Conservation (phyloP, 2,329 filamentous ascomycete genomes). For the Fusarium marasasianum region DNA sequence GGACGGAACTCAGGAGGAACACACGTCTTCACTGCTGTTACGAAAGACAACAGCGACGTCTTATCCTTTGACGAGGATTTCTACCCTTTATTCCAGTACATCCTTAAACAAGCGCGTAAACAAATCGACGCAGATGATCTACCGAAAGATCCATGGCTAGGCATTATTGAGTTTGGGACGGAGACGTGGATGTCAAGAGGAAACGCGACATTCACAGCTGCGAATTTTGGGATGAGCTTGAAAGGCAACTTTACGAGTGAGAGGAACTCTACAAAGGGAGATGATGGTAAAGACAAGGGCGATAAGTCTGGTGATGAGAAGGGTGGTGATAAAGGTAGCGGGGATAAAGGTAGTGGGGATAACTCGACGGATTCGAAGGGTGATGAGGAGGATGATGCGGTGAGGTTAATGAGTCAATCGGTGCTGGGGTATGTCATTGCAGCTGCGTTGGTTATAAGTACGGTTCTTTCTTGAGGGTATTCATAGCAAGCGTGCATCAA, state of each 20-base stretch:
- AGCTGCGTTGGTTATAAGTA: not conserved
- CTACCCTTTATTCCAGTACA: slow-evolving; percentile 39
- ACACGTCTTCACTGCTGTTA: slow-evolving; percentile 38
- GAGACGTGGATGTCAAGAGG: slow-evolving; percentile 40
- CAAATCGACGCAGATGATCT: slow-evolving; percentile 26
- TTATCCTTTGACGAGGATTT: slow-evolving; percentile 38
- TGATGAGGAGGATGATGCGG: slow-evolving; percentile 26
- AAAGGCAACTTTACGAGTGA: slow-evolving; percentile 1
- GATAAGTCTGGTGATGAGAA: not conserved
- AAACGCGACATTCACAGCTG: slow-evolving; percentile 40
- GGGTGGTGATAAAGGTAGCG: not conserved
- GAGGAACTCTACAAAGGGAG: not conserved
- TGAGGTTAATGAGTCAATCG: not conserved
- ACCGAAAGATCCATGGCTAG: slow-evolving; percentile 35
- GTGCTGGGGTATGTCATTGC: slow-evolving; percentile 17
- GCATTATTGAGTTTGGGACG: slow-evolving; percentile 37
- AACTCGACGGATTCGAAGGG: not conserved
- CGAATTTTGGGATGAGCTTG: slow-evolving; percentile 37
- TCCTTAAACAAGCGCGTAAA: slow-evolving; percentile 30
- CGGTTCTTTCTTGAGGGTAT: not conserved
- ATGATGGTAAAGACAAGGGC: not conserved
- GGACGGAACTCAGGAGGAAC: slow-evolving; percentile 37
- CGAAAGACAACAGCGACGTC: slow-evolving; percentile 26
- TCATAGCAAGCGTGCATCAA: not conserved
- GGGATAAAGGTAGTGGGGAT: not conserved